Conservation (phyloP, 805 yeast genomes). For the Metschnikowia kunwiensis region DNA sequence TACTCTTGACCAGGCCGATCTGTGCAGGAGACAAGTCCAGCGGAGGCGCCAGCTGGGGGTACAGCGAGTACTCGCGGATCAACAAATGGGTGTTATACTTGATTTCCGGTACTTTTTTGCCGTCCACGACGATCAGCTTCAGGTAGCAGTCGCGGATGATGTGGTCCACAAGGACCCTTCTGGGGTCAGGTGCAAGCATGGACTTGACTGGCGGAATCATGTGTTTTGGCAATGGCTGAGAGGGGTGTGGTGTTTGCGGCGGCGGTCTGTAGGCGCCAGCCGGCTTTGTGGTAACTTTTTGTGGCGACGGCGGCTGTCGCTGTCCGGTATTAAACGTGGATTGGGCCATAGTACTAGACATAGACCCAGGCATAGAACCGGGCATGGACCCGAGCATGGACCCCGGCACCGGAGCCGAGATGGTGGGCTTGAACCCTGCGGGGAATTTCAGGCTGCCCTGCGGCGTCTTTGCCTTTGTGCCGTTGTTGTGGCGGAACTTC, state of each 20-base stretch:
- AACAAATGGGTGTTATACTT: slow-evolving; percentile 74
- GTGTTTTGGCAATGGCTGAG: slow-evolving; percentile 8
- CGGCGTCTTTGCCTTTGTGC: slow-evolving; percentile 2
- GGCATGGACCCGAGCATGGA: slow-evolving; percentile 4
- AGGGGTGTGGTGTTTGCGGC: neutral
- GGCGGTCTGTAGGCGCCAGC: neutral
- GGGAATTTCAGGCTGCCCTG: neutral
- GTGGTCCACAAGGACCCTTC: slow-evolving; percentile 28
- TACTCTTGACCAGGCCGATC: slow-evolving; percentile 46
- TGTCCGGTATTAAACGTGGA: neutral
- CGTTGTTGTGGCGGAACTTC: slow-evolving; percentile 10
- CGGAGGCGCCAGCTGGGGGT: slow-evolving; percentile 70
- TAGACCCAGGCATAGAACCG: slow-evolving; percentile 4
- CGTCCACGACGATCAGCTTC: slow-evolving; percentile 20
- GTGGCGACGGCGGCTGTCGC: slow-evolving; percentile 2
- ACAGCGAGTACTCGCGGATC: slow-evolving; percentile 69
- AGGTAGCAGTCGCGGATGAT: slow-evolving; percentile 39
- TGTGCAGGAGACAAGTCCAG: slow-evolving; percentile 40
- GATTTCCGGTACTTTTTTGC: slow-evolving; percentile 17
- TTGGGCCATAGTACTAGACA: neutral
- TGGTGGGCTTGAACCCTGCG: slow-evolving; percentile 2
- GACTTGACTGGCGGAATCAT: slow-evolving; percentile 3
- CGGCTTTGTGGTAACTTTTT: neutral
- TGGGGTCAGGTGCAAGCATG: slow-evolving; percentile 13
- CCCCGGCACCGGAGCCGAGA: slow-evolving; percentile 2